A percentile compares a stretch with the other conserved stretches of the same genome.
These are phyloP conservation scores for Mimosa pudica DNA, from an alignment of 306 rosid species.

Conservation along the genomic window DNA sequence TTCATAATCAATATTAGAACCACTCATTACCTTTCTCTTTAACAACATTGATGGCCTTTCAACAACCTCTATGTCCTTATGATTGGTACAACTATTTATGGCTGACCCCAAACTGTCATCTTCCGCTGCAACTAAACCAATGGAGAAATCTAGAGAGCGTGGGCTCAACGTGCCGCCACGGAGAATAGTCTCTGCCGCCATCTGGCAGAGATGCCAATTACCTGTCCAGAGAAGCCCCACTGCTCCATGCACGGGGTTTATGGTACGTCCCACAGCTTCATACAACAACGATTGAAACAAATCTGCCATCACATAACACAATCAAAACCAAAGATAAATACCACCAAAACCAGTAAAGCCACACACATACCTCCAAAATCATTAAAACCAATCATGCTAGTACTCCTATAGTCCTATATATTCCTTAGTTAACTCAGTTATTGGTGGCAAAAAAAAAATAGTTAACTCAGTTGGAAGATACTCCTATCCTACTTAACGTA, in stretches of 20 bases:
- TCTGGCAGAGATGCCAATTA: constrained; percentile 78
- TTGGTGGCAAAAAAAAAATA: no score
- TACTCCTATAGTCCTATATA: no score
- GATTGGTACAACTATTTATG: background rate
- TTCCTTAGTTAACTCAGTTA: no score
- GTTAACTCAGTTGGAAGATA: no score
- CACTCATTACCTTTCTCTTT: constrained; percentile 2
- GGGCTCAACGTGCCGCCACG: constrained; percentile 54
- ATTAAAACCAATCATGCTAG: no score
- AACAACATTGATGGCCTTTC: constrained; percentile 1
- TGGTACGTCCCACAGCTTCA: constrained; percentile 83
- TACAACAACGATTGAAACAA: constrained; percentile 78
- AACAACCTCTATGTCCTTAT: background rate
- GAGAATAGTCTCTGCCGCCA: constrained; percentile 65
- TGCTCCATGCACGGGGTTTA: constrained; percentile 82
- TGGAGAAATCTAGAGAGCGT: constrained; percentile 33
- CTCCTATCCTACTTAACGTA: no score
- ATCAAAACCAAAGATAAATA: background rate
- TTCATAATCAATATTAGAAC: background rate
- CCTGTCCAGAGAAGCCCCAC: constrained; percentile 75
- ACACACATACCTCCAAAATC: no score
- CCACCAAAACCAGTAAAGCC: background rate
- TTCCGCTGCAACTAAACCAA: background rate
- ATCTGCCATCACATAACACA: constrained; percentile 38
- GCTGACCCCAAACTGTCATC: background rate